Conservation (phyloP, 305 asterid species). For the Fraxinus paxiana region DNA sequence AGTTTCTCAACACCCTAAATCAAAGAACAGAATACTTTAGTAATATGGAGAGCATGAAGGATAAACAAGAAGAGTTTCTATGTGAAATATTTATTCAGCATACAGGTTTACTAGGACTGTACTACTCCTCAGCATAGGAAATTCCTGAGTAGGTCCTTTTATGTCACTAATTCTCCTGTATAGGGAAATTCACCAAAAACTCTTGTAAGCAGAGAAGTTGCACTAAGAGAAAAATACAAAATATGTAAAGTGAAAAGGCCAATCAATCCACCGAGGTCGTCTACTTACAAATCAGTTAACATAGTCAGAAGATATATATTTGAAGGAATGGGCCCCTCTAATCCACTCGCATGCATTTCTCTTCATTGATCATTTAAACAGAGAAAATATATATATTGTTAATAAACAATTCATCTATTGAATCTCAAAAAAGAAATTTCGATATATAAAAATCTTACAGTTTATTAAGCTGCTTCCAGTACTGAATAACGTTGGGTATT, state of each 20-base stretch:
- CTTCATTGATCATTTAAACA: conserved; percentile 39
- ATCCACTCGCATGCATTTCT: conserved; percentile 83
- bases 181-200: conserved; percentile 24
- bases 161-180: conserved; percentile 86
- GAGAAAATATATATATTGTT: not conserved
- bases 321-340: conserved; percentile 77
- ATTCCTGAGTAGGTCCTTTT: conserved; percentile 58
- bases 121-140: conserved; percentile 63
- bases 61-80: conserved; percentile 15
- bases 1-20: conserved; percentile 74
- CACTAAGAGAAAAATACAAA: not conserved
- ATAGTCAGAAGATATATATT: conserved; percentile 56
- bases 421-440: not conserved
- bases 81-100: conserved; percentile 22
- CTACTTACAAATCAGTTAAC: conserved; percentile 66
- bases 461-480: conserved; percentile 70
- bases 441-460: conserved; percentile 46
- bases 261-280: conserved; percentile 5
- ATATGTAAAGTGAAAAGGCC: not conserved
- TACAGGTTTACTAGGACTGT: conserved; percentile 55
- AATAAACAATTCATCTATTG: not conserved
- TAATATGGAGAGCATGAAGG: conserved; percentile 7
- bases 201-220: not conserved
- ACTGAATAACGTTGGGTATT: conserved; percentile 64
- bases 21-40: conserved; percentile 28